Base-by-base conservation (phyloP, 2,329 filamentous ascomycete genomes). In the Basipetospora sp. region DNA sequence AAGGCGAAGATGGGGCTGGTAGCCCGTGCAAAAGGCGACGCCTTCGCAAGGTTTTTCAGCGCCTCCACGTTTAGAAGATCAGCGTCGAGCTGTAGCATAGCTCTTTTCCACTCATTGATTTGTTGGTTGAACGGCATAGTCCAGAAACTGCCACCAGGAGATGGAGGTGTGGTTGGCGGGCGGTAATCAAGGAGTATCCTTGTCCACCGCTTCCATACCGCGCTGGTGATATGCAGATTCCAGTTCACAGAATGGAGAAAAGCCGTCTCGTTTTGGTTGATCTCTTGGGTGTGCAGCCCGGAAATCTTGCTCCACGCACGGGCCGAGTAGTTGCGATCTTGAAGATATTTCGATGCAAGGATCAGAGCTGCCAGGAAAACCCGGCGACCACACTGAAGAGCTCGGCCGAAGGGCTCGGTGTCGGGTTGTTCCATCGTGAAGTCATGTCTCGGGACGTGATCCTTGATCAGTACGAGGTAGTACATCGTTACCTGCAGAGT, bases 221-320 rank as follows among this genome's bases (percentile, higher is more conserved):
- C 71, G 47, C 94, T 86, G 1, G 85, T 80, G 45, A 98, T 88
- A 57, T 98, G 90, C 20, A 98, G 73, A 51, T 86, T 84, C 87
- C 88, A 98, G 56, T 85, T 79, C 44, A 98, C 84, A 32, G 87
- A 83, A 43, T 80, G 64, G 33, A 98, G 70, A 55, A 96, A 98
- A 14, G 83, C 77, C 57, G 92, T 80, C 62, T 98, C 90, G 56
- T 96, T 96, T 53, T 86, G 80, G 60, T 96, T 96, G 59, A 98
- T 96, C 61, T 98, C 90, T 40, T 74, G 67, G 3, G 86, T 87
- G 54, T 83, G 85, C 41, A 98, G 67, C n/a, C 90, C 90, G 14
- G 90, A 96, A 49, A 98, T 98, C 67, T 94, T 96, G 59, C 88
- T 96, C 90, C 90, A 98, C 30, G 90, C 90, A 40, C 88, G 79